Percentiles rank a stretch among this genome's conserved stretches.
phyloP scores from a whole-genome alignment of 2,329 filamentous ascomycete genomes.

The Phoma herbarum region DNA sequence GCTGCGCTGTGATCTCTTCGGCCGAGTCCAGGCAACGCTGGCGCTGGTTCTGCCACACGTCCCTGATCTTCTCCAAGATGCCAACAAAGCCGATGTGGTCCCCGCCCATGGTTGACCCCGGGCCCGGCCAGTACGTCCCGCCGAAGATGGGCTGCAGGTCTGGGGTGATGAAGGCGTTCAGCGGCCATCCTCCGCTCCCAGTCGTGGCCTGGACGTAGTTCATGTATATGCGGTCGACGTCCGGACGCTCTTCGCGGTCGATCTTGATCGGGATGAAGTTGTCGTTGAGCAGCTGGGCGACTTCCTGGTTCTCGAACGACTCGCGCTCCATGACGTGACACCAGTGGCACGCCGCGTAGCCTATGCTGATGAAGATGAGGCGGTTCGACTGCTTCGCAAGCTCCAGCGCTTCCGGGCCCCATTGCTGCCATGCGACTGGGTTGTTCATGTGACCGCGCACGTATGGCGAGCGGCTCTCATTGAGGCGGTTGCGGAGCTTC shows the following conservation, averaged over 20 bases:
- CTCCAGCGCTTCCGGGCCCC: conserved; percentile 78
- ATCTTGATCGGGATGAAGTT: conserved; percentile 91
- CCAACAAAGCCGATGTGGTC: conserved; percentile 80
- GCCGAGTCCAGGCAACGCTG: conserved; percentile 83
- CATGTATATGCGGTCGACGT: conserved; percentile 97
- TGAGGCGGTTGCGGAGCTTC: conserved; percentile 64
- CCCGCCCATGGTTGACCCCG: conserved; percentile 64
- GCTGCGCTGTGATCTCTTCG: conserved; percentile 79
- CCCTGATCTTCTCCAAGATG: conserved; percentile 78
- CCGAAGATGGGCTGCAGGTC: conserved; percentile 94
- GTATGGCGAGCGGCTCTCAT: conserved; percentile 72
- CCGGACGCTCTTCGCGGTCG: conserved; percentile 91
- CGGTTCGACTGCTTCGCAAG: conserved; percentile 84
- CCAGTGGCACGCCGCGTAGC: conserved; percentile 95
- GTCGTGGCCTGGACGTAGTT: conserved; percentile 96
- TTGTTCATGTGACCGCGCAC: conserved; percentile 80
- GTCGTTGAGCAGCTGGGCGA: conserved; percentile 83
- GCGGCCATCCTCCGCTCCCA: conserved; percentile 88
- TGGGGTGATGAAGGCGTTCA: conserved; percentile 96
- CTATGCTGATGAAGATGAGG: conserved; percentile 91
- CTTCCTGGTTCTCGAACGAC: conserved; percentile 83
- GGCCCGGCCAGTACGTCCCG: conserved; percentile 93
- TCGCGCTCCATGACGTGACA: conserved; percentile 90
- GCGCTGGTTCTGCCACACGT: conserved; percentile 84
- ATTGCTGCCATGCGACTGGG: conserved; percentile 89